Evolutionary conservation across 2,329 filamentous ascomycete genomes (phyloP).

Genomic region (Polytolypa hystricis): DNA sequence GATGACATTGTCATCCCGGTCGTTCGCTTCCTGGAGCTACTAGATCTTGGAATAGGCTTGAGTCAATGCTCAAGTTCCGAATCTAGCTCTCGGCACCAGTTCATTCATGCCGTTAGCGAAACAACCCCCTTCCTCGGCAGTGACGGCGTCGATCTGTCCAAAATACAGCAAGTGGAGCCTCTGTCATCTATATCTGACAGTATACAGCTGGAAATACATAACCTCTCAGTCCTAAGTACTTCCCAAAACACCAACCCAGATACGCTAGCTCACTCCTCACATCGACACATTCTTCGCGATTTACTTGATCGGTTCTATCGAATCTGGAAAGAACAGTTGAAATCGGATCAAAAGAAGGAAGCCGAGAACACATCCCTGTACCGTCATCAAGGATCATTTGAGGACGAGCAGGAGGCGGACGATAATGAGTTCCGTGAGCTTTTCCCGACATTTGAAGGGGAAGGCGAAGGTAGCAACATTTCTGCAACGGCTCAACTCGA

Average conservation of each 20-base stretch:
- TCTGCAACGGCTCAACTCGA: slow-evolving; percentile 28
- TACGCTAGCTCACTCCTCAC: slow-evolving; percentile 27
- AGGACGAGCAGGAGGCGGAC: slow-evolving; percentile 64
- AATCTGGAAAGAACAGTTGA: slow-evolving; percentile 68
- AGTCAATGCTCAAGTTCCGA: slow-evolving; percentile 27
- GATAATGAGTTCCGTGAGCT: slow-evolving; percentile 65
- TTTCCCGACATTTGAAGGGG: slow-evolving; percentile 66
- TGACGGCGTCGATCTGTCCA: slow-evolving; percentile 1
- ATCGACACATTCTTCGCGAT: slow-evolving; percentile 49
- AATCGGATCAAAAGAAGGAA: slow-evolving; percentile 63
- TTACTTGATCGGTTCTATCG: slow-evolving; percentile 63
- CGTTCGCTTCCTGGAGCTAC: slow-evolving; percentile 65
- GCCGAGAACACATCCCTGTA: slow-evolving; percentile 68
- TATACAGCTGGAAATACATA: slow-evolving; percentile 27
- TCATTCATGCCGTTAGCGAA: slow-evolving; percentile 22
- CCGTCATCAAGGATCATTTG: slow-evolving; percentile 65
- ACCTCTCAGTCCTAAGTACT: slow-evolving; percentile 25
- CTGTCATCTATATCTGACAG: not conserved
- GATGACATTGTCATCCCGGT: slow-evolving; percentile 74
- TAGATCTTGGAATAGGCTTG: slow-evolving; percentile 64
- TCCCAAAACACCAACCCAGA: slow-evolving; percentile 24
- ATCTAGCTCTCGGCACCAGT: slow-evolving; percentile 10
- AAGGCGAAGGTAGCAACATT: slow-evolving; percentile 30
- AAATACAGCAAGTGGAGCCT: not conserved
- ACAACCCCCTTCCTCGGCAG: slow-evolving; percentile 31